Evolutionary conservation across 768 basidiomycete genomes (phyloP).

Genomic region (Phanerochaete sordida): DNA sequence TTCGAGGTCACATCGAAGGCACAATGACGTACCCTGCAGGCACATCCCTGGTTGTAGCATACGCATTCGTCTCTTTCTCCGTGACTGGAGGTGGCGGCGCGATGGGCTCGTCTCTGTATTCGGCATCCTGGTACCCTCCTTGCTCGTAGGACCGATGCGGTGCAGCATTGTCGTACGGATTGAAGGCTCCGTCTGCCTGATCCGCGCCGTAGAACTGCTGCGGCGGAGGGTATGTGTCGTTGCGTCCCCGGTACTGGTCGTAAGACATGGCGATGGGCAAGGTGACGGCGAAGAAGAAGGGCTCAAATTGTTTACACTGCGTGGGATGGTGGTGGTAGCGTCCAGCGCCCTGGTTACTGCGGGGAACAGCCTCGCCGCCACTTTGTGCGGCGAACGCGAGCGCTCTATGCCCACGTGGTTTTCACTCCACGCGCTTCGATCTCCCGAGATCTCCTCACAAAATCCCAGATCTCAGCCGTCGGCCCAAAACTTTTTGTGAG

Average conservation of each 20-base stretch:
- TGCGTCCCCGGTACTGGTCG: conserved; percentile 35
- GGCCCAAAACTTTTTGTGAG: neutral
- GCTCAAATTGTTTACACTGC: neutral
- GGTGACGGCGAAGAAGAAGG: neutral
- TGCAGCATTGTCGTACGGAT: conserved; percentile 42
- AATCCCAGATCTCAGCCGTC: neutral
- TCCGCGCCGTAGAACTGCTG: conserved; percentile 22
- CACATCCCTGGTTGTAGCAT: conserved; percentile 1
- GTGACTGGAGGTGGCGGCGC: conserved; percentile 8
- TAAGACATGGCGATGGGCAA: conserved; percentile 34
- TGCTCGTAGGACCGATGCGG: conserved; percentile 55
- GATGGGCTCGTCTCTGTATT: conserved; percentile 25
- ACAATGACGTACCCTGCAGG: neutral
- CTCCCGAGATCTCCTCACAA: neutral
- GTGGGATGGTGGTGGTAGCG: conserved; percentile 14
- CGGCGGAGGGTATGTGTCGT: conserved; percentile 33
- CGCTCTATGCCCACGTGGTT: neutral
- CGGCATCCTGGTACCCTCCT: conserved; percentile 28
- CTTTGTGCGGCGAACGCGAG: neutral
- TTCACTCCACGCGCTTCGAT: neutral
- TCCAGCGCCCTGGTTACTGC: conserved; percentile 14
- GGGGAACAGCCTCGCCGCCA: conserved; percentile 6
- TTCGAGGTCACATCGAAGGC: neutral
- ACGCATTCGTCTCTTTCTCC: conserved; percentile 20
- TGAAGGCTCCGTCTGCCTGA: conserved; percentile 32